Base-by-base conservation (phyloP, 2,329 filamentous ascomycete genomes). In the Venturia aucupariae region DNA sequence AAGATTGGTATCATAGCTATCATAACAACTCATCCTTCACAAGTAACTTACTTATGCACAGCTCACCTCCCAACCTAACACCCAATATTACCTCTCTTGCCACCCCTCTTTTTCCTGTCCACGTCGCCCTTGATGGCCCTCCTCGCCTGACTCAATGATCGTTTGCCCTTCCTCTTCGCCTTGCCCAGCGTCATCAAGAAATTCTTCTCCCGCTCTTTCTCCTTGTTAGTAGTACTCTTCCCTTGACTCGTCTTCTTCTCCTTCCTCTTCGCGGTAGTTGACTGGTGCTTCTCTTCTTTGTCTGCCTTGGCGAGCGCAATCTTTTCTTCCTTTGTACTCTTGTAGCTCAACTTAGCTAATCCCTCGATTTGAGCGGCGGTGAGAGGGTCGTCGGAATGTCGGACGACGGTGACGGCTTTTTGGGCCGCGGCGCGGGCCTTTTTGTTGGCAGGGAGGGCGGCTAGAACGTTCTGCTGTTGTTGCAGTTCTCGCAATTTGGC, bases 141-240 rank as follows among this genome's bases (percentile, higher is more conserved):
- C 72, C 85, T 85, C 68, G 91, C 92, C 77, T 97, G 88, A 15
- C 90, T 85, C 76, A 99, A 79, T 84, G 91, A 96, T 72, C 92
- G 84, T 87, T 97, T 97, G 72, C 94, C 89, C 82, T 97, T 99
- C 69, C 84, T 85, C 82, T 94, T 95, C 13, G 94, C 94, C 81
- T 99, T 97, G 66, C 93, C 90, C 66, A 99, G 78, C 46, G 93
- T 97, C 94, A 99, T 99, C 71, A 99, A 75, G 78, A 99, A 96
- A 77, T 99, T 99, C 89, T 99, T 99, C 83, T 90, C 91, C 70
- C 93, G 82, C 51, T 90, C 86, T 85, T 99, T 99, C 81, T 99
- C 94, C 79, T 90, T 90, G 78, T 99, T 99, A 69, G 93, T 97
- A 44, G 91, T 92, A 74, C 90, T 96, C 86, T 97, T 97, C 72